Base-by-base conservation (phyloP, 306 rosid species). In the Quercus robur region DNA sequence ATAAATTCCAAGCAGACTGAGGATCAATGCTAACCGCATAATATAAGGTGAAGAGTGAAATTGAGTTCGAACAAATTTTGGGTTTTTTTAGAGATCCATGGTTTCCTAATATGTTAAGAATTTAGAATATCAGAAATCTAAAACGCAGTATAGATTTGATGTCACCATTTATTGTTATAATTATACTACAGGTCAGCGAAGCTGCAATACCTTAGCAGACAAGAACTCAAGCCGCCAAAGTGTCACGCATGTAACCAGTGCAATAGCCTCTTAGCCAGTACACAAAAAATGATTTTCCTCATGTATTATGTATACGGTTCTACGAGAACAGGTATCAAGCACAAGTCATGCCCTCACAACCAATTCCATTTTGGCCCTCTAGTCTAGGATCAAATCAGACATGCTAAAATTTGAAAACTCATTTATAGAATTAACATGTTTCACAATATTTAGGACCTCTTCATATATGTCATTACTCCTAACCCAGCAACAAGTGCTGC, bases 401-500 rank as follows among this genome's bases (percentile, higher is more conserved):
- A 56, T 44, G 31, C 12, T 18, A 17, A 17, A 52, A 23, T 52
- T n/a, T 41, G 49, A 28, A 51, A 49, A 38, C 14, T 75, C 25
- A 14, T 33, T 71, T 71, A 21, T 5, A 23, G 5, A 25, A 35
- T 5, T 5, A 26, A 71, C n/a, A 8, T 20, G 11, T 41, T 2
- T 67, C 25, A 19, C 3, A 18, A 23, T 9, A 51, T 86, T 49
- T 75, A 88, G 59, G 78, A 77, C 28, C 46, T 81, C 78, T 72
- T 90, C 88, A 90, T 69, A 84, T 81, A 89, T 8, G 89, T 89
- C 67, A 89, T 78, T 61, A 96, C 75, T 66, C 97, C 87, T 13
- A 93, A 80, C 44, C 90, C 97, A 35, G 90, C 93, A 58, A 88
- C 81, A 5, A 96, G 79, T 19, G 90, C 92, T 46, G 97, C 94